These are phyloP conservation scores for Suillus weaverae DNA, from an alignment of 768 basidiomycete species.

Conservation along the genomic window DNA sequence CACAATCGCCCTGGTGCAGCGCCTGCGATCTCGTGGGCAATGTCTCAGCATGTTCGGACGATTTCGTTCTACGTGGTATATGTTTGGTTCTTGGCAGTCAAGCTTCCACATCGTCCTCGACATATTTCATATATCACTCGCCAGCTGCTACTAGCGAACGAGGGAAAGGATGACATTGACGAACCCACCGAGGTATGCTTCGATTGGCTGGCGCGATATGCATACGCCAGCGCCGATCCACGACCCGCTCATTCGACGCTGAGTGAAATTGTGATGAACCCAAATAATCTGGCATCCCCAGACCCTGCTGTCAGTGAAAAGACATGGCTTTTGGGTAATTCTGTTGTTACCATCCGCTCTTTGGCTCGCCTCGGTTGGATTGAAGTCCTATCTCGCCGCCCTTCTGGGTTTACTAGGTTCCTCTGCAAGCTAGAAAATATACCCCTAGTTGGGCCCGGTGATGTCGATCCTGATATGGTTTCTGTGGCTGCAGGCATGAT, in stretches of 20 bases:
- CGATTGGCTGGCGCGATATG: slow-evolving; percentile 95
- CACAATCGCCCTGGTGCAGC: slow-evolving; percentile 70
- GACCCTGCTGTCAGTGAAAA: slow-evolving; percentile 58
- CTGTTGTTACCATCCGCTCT: slow-evolving; percentile 79
- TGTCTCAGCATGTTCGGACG: slow-evolving; percentile 88
- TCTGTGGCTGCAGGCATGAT: slow-evolving; percentile 73
- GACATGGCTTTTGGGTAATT: slow-evolving; percentile 84
- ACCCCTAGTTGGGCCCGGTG: slow-evolving; percentile 80
- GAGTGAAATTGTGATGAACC: slow-evolving; percentile 74
- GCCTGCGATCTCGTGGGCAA: slow-evolving; percentile 72
- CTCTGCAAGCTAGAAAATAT: slow-evolving; percentile 87
- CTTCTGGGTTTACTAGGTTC: slow-evolving; percentile 87
- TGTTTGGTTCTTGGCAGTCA: slow-evolving; percentile 90
- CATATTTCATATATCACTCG: slow-evolving; percentile 86
- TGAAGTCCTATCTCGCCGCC: slow-evolving; percentile 78
- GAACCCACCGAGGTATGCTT: slow-evolving; percentile 95
- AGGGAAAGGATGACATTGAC: slow-evolving; percentile 70
- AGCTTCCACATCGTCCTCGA: slow-evolving; percentile 74
- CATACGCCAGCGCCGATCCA: slow-evolving; percentile 92
- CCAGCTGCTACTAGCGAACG: slow-evolving; percentile 84
- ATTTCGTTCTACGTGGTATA: slow-evolving; percentile 91
- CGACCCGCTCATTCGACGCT: slow-evolving; percentile 80
- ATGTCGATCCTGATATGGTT: slow-evolving; percentile 76
- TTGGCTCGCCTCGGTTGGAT: slow-evolving; percentile 82
- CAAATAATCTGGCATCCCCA: slow-evolving; percentile 31